phyloP scores from a whole-genome alignment of 768 basidiomycete species.

The Punctularia strigosozonata region DNA sequence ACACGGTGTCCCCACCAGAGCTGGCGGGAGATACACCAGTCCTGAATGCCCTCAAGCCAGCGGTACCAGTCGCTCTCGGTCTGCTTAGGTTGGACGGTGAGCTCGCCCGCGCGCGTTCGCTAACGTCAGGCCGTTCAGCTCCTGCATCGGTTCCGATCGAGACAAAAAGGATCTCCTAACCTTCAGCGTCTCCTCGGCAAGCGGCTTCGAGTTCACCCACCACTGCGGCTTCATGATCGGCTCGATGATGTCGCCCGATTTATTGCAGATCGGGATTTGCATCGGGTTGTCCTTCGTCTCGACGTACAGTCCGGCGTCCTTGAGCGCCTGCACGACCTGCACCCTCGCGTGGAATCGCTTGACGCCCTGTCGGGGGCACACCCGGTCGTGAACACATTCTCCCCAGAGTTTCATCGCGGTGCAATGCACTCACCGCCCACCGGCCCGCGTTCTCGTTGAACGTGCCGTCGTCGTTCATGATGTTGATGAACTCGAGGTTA shows the following conservation, averaged over 20 bases:
- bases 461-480: slow-evolving; percentile 94
- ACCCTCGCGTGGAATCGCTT: slow-evolving; percentile 91
- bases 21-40: slow-evolving; percentile 99
- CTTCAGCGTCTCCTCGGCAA: slow-evolving; percentile 84
- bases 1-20: slow-evolving; percentile 99
- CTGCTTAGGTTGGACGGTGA: slow-evolving; percentile 69
- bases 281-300: slow-evolving; percentile 96
- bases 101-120: slow-evolving; percentile 85
- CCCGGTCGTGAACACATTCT: no score
- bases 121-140: slow-evolving; percentile 25
- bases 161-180: slow-evolving; percentile 32
- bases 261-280: slow-evolving; percentile 95
- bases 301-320: slow-evolving; percentile 75
- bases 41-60: slow-evolving; percentile 92
- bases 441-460: slow-evolving; percentile 83
- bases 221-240: slow-evolving; percentile 94
- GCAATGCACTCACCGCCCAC: slow-evolving; percentile 42
- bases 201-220: slow-evolving; percentile 92
- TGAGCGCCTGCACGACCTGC: slow-evolving; percentile 71
- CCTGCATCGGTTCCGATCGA: no score
- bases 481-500: slow-evolving; percentile 83
- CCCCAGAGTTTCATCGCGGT: not conserved
- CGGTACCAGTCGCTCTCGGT: slow-evolving; percentile 93
- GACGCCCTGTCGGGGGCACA: slow-evolving; percentile 59
- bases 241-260: slow-evolving; percentile 96